Evolutionary conservation across 331 rosid genomes (phyloP).

Genomic region (Pyracantha coccinea): DNA sequence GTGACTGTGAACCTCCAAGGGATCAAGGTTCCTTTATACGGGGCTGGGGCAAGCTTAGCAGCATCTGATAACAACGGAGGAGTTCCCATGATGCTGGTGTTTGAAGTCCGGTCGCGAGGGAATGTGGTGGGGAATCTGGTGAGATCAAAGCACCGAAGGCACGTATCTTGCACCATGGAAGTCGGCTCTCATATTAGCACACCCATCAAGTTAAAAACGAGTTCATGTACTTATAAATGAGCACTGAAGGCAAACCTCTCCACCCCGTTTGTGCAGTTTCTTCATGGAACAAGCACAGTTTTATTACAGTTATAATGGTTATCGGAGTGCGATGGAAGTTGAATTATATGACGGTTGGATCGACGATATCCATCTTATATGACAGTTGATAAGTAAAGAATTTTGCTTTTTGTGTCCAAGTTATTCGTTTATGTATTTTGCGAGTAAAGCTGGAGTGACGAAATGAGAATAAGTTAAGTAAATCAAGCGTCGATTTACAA

Average conservation of each 20-base stretch:
- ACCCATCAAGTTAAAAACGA: constrained; percentile 45
- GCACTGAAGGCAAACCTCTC: neutral
- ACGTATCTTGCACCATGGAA: constrained; percentile 38
- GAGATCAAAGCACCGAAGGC: constrained; percentile 44
- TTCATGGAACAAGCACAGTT: neutral
- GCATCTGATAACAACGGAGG: constrained; percentile 30
- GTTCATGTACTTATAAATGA: constrained; percentile 45
- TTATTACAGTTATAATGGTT: neutral
- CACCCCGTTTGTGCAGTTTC: neutral
- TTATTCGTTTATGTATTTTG: neutral
- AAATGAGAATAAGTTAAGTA: neutral
- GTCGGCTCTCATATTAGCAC: constrained; percentile 35
- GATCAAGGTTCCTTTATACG: constrained; percentile 67
- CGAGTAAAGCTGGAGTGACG: neutral
- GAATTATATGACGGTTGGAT: neutral
- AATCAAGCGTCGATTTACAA: neutral
- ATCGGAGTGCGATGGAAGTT: neutral
- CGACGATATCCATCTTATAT: neutral
- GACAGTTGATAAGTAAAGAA: neutral
- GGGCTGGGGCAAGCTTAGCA: constrained; percentile 64
- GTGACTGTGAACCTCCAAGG: constrained; percentile 55
- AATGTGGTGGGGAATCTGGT: constrained; percentile 69
- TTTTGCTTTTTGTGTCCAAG: neutral
- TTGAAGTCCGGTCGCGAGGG: constrained; percentile 51
- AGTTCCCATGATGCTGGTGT: constrained; percentile 48